These are phyloP conservation scores for Cornus kousa DNA, from an alignment of 148 eudicot species.

Conservation along the genomic window DNA sequence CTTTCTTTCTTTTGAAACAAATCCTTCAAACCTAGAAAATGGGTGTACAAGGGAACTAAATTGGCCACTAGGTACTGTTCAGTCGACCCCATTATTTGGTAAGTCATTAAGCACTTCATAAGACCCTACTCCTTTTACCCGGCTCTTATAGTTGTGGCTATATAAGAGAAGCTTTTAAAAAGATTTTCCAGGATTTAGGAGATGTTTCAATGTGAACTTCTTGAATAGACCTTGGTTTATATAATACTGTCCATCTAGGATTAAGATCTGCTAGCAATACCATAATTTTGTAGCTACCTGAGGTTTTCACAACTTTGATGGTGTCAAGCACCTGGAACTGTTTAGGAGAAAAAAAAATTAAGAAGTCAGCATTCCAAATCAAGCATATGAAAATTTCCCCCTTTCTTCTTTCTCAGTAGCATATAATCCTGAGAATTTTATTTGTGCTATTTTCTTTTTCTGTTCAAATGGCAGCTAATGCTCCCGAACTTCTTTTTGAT, in stretches of 20 bases:
- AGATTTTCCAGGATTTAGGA: background rate
- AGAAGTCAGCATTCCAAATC: no score
- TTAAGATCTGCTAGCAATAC: background rate
- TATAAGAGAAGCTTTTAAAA: no score
- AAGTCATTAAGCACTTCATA: background rate
- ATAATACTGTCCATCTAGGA: background rate
- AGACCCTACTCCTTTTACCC: no score
- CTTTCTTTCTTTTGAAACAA: no score
- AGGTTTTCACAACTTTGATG: background rate
- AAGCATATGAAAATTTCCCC: no score
- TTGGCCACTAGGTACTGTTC: background rate
- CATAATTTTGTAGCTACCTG: background rate
- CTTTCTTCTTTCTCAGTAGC: no score
- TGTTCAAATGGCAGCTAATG: no score
- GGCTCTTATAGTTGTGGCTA: no score
- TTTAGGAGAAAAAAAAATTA: no score
- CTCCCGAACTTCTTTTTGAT: no score
- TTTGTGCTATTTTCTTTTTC: no score
- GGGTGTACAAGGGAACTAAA: background rate
- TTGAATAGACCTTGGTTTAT: background rate
- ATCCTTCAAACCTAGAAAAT: background rate
- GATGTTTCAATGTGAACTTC: background rate
- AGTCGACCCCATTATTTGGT: background rate
- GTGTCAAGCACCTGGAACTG: background rate
- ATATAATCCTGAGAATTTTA: no score